phyloP scores from a whole-genome alignment of 805 yeast genomes.

The Nakazawaea ernobii region DNA sequence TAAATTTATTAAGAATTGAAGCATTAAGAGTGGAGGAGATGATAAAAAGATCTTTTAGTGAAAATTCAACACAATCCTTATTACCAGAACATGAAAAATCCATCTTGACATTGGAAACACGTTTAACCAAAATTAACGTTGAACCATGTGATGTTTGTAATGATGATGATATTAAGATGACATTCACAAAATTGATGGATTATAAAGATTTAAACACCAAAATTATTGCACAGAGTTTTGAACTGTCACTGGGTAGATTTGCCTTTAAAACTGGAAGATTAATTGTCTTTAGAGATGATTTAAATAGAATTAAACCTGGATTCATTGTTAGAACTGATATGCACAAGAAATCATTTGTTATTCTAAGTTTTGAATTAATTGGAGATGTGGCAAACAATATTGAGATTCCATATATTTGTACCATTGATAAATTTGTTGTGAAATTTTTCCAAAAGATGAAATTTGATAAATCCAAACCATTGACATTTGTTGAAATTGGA shows the following conservation, averaged over 20 bases:
- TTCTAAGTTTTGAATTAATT: slow-evolving; percentile 44
- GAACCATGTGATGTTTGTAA: slow-evolving; percentile 30
- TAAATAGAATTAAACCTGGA: slow-evolving; percentile 34
- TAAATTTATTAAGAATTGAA: slow-evolving; percentile 86
- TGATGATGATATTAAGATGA: slow-evolving; percentile 35
- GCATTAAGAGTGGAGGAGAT: slow-evolving; percentile 96
- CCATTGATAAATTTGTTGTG: slow-evolving; percentile 23
- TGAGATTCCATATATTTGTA: slow-evolving; percentile 33
- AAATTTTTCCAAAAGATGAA: slow-evolving; percentile 30
- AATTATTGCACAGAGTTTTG: slow-evolving; percentile 42
- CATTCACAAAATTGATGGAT: slow-evolving; percentile 38
- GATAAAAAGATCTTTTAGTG: slow-evolving; percentile 94
- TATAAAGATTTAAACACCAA: slow-evolving; percentile 39
- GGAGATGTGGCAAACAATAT: slow-evolving; percentile 21
- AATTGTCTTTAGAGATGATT: slow-evolving; percentile 47
- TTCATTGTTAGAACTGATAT: slow-evolving; percentile 42
- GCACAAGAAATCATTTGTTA: slow-evolving; percentile 25
- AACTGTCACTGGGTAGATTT: slow-evolving; percentile 41
- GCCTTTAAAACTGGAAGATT: slow-evolving; percentile 50
- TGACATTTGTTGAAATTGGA: slow-evolving; percentile 32
- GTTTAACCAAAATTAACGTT: slow-evolving; percentile 33
- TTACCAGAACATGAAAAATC: slow-evolving; percentile 79
- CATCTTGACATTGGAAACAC: slow-evolving; percentile 46
- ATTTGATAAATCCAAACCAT: slow-evolving; percentile 3
- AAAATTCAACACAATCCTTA: slow-evolving; percentile 78